These are phyloP conservation scores for Pythium brassicae DNA, from an alignment of 352 stramenopile genomes.

Conservation along the genomic window DNA sequence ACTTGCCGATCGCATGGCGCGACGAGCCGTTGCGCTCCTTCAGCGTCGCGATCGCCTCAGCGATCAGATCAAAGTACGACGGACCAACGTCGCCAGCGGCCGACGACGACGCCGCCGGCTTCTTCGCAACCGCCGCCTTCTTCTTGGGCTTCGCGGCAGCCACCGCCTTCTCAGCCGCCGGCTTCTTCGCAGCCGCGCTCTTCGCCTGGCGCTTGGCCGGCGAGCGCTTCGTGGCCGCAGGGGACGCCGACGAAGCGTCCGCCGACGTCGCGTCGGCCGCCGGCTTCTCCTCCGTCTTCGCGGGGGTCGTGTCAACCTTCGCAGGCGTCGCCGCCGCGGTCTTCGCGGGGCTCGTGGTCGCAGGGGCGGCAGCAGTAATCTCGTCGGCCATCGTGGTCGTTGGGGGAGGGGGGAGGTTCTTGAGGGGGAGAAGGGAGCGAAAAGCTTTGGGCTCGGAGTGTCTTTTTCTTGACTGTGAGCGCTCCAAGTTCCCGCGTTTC, in stretches of 20 bases:
- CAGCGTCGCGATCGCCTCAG: constrained; percentile 85
- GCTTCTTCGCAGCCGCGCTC: constrained; percentile 54
- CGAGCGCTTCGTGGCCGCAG: constrained; percentile 36
- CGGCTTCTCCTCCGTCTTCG: constrained; percentile 13
- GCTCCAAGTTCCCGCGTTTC: constrained; percentile 5
- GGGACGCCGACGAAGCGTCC: neutral
- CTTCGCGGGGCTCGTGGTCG: constrained; percentile 22
- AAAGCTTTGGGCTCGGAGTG: constrained; percentile 12
- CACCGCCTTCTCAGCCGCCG: constrained; percentile 14
- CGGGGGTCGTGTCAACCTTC: constrained; percentile 13
- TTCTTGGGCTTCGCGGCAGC: constrained; percentile 23
- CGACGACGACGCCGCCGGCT: constrained; percentile 9
- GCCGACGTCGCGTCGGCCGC: constrained; percentile 15
- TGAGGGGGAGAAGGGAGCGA: neutral
- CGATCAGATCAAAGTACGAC: constrained; percentile 89
- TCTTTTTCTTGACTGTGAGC: constrained; percentile 22
- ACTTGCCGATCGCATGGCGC: constrained; percentile 88
- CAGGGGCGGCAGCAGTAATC: constrained; percentile 6
- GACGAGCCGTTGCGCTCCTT: constrained; percentile 93
- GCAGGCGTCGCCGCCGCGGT: constrained; percentile 26
- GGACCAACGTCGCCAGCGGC: constrained; percentile 32
- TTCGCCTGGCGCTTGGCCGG: constrained; percentile 57
- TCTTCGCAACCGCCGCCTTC: constrained; percentile 25
- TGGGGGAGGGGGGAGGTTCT: neutral
- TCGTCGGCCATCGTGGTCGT: constrained; percentile 14